Conservation (phyloP, 441 rosid genomes). For the Euphorbia schlechtendalii region DNA sequence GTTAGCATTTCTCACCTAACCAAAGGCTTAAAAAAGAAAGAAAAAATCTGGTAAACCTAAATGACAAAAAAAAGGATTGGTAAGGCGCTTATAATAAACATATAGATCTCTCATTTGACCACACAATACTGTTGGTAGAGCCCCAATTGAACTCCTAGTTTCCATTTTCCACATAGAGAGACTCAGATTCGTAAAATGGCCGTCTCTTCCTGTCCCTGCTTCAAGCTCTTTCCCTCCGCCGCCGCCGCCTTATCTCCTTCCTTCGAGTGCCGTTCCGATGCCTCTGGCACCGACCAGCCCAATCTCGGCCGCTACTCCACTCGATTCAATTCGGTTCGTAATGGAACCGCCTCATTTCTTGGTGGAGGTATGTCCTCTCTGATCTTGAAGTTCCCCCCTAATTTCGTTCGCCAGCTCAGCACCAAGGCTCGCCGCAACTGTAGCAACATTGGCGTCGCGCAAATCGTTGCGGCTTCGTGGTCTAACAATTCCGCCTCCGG, state of each 20-base stretch:
- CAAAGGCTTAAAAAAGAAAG: too few species aligned
- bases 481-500: conserved; percentile 44
- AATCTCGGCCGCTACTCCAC: conserved; percentile 27
- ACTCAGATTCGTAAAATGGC: background rate
- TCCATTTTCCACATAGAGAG: background rate
- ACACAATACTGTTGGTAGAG: background rate
- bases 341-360: conserved; percentile 24
- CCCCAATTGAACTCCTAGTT: background rate
- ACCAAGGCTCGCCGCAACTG: conserved; percentile 91
- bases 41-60: too few species aligned
- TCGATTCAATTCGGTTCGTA: conserved; percentile 25
- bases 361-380: conserved; percentile 50
- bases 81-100: too few species aligned
- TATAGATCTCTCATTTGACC: background rate
- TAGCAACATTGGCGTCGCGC: conserved; percentile 97
- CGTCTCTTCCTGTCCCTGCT: conserved; percentile 30
- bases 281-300: conserved; percentile 38
- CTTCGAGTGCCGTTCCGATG: conserved; percentile 82
- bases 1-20: too few species aligned
- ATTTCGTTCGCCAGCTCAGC: conserved; percentile 93
- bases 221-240: conserved; percentile 27
- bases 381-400: conserved; percentile 84
- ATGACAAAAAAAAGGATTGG: too few species aligned
- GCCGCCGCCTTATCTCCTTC: conserved; percentile 29
- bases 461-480: conserved; percentile 97